Evolutionary conservation across 2,329 filamentous ascomycete genomes (phyloP).

Genomic region (Didymella lethalis): DNA sequence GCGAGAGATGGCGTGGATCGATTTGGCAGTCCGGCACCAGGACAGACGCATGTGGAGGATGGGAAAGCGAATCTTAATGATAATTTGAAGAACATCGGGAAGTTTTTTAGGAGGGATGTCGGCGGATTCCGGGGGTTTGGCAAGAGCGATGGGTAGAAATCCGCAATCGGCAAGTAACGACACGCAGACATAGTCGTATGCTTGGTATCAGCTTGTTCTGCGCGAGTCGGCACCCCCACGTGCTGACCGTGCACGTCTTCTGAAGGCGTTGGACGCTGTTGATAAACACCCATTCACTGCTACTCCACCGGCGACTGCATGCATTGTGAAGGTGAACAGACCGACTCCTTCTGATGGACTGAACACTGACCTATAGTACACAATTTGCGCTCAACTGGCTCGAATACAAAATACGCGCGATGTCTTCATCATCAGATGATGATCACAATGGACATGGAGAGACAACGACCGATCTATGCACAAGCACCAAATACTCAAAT

Average conservation of each 20-base stretch:
- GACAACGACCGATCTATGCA: not conserved
- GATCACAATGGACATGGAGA: not conserved
- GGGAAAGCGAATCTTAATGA: slow-evolving; percentile 80
- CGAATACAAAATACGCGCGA: not conserved
- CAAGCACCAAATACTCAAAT: not conserved
- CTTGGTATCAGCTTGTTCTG: not conserved
- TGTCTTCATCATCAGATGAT: not conserved
- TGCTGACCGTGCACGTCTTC: not conserved
- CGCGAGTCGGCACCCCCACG: not conserved
- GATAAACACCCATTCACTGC: not conserved
- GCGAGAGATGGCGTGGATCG: slow-evolving; percentile 83
- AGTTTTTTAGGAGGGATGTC: slow-evolving; percentile 92
- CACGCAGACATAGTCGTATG: not conserved
- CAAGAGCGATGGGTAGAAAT: slow-evolving; percentile 37
- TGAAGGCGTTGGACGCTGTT: not conserved
- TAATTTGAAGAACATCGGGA: slow-evolving; percentile 93
- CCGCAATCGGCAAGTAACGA: not conserved
- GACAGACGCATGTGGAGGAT: slow-evolving; percentile 39
- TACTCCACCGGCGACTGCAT: not conserved
- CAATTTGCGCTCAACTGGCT: not conserved
- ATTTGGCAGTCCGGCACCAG: slow-evolving; percentile 66
- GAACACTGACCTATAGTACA: not conserved
- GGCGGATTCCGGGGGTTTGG: slow-evolving; percentile 58
- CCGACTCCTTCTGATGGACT: not conserved
- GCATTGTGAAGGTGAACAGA: not conserved